A percentile compares a stretch with the other conserved stretches of the same genome.
Evolutionary conservation across 2,329 filamentous ascomycete genomes (phyloP).

Genomic region (Fusarium penzigii): DNA sequence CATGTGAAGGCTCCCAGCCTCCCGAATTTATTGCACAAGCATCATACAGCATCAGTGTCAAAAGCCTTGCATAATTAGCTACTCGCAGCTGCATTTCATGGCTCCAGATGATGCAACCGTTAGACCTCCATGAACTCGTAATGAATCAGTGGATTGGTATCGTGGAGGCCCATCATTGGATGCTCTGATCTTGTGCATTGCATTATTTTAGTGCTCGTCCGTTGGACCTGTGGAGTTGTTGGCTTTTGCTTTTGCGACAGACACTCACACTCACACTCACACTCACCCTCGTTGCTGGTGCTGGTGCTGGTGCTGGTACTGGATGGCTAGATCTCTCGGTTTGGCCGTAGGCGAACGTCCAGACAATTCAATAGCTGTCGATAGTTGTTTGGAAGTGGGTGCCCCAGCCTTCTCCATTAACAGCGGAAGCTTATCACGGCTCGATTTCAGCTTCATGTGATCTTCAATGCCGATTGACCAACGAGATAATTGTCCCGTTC

Average conservation of each 20-base stretch:
- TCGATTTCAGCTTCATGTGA: not conserved
- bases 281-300: too few relatives aligned
- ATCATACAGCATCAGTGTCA: constrained; percentile 6
- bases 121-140: constrained; percentile 26
- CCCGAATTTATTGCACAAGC: constrained; percentile 14
- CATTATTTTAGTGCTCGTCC: constrained; percentile 27
- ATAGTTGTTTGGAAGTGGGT: not conserved
- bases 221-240: constrained; percentile 16
- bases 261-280: not conserved
- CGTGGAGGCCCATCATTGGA: constrained; percentile 37
- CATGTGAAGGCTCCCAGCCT: constrained; percentile 25
- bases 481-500: not conserved
- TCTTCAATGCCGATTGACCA: not conserved
- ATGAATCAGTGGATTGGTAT: constrained; percentile 26
- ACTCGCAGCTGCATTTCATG: constrained; percentile 20
- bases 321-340: not conserved
- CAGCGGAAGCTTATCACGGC: not conserved
- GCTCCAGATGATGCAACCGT: constrained; percentile 13
- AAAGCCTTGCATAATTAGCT: constrained; percentile 15
- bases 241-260: not conserved
- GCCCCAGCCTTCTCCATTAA: not conserved
- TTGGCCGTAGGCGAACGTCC: not conserved
- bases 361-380: not conserved
- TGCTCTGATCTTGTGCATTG: constrained; percentile 23
- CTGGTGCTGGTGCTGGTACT: too few relatives aligned